Conservation (phyloP, 768 basidiomycete genomes). For the Amanita pseudoporphyria region DNA sequence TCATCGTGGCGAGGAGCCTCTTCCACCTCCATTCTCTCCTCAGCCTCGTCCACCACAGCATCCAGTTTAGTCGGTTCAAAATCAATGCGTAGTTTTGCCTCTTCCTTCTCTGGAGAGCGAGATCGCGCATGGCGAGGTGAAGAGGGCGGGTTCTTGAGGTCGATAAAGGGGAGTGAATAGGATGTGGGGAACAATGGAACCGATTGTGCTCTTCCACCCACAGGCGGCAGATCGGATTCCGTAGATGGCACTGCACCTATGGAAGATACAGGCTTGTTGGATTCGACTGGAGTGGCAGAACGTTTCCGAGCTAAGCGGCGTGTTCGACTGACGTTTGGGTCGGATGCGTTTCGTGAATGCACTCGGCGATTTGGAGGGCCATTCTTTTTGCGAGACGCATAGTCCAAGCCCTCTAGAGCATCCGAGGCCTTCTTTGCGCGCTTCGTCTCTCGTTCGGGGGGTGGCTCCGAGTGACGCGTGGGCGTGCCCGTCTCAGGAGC, state of each 20-base stretch:
- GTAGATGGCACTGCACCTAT: constrained; percentile 10
- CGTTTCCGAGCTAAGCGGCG: constrained; percentile 17
- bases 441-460: constrained; percentile 24
- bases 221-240: constrained; percentile 10
- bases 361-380: constrained; percentile 1
- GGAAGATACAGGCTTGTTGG: constrained; percentile 14
- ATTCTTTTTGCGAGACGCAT: constrained; percentile 11
- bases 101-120: constrained; percentile 35
- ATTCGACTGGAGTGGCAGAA: constrained; percentile 15
- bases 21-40: constrained; percentile 16
- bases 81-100: constrained; percentile 22
- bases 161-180: constrained; percentile 24
- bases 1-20: constrained; percentile 9
- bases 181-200: constrained; percentile 32
- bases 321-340: constrained; percentile 17
- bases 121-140: constrained; percentile 32
- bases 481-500: constrained; percentile 21
- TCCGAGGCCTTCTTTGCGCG: constrained; percentile 23
- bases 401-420: constrained; percentile 8
- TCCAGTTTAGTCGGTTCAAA: constrained; percentile 13
- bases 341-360: constrained; percentile 27
- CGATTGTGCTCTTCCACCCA: constrained; percentile 32
- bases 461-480: constrained; percentile 15
- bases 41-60: constrained; percentile 13
- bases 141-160: constrained; percentile 32